Base-by-base conservation (phyloP, 2,329 filamentous ascomycete species). In the Aureobasidium sp. region DNA sequence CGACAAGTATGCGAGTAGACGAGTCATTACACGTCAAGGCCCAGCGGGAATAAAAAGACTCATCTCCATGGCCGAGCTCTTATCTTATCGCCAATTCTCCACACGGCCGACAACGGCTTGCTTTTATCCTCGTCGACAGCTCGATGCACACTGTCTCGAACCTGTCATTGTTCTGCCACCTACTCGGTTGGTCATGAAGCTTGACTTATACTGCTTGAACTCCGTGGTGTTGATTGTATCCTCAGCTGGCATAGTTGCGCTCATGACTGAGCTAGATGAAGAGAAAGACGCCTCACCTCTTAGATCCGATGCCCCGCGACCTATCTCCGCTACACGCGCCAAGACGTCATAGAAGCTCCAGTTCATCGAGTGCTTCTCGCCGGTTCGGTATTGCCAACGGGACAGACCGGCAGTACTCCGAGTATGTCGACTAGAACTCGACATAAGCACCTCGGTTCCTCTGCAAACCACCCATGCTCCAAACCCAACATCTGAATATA, bases 321-420 rank as follows among this genome's bases (percentile, higher is more conserved):
- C 27, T 53, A 61, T 27, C 37, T 45, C 61, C 51, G 39, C 17
- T 29, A 48, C 17, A 48, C 25, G n/a, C 37, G 61, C 61, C 53
- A 63, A 63, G 53, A 63, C 61, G 61, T 63, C 61, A 63, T 63
- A 15, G 61, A 52, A 45, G 27, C 39, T 51, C 3, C 49, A 45
- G 22, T 25, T 31, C 22, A 37, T 37, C 34, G 31, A 39, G 49
- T 52, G 49, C 34, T 55, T 41, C 51, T 45, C 53, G 3, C 7
- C 27, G 17, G 25, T 17, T 44, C 27, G 39, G 41, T 34, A 36
- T 34, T 36, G 41, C 36, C 17, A 36, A 41, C 53, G 53, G 52
- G 27, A 31, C 4, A 34, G 37, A 56, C 25, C 37, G 52, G 39
- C 52, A 36, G 42, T 11, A 8, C 22, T 25, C 22, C 22, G 22